Evolutionary conservation across 495 filamentous ascomycete genomes (phyloP), one percentile per base, ranked within the genome.

Genomic region (Collariella sp.): DNA sequence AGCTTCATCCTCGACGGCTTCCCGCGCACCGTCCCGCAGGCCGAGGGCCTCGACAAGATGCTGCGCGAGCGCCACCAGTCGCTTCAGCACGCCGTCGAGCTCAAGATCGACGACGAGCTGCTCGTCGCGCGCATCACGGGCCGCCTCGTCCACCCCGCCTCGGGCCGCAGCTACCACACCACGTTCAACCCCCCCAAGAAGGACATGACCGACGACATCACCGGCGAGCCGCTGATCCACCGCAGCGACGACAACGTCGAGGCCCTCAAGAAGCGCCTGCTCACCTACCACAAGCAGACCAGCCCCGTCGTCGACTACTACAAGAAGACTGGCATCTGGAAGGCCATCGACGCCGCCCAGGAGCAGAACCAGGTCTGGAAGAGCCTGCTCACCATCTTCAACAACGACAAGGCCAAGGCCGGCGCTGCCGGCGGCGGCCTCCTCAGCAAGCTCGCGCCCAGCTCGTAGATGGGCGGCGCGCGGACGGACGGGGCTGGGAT

Each of bases 1-100:
- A 98, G 93, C 62, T 98, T 98, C 79, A 98, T 98, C 63, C 86
- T 98, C 67, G 93, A 98, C 68, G 93, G 93, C 60, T 98, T 98
- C 81, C 93, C 93, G 24, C 86, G 93, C 58, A 98, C 93, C 16
- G 90, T 97, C 51, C 82, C 89, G 36, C 93, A 98, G 74, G 93
- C 93, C 43, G 86, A 95, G 71, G 84, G 89, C 60, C 83, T 98
- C 65, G 93, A 98, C 73, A 79, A 80, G 53, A 98, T 98, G 93
- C 84, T 98, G 56, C 52, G 62, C 15, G 76, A 68, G 47, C 83
- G 86, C 61, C 70, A 82, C 58, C 83, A 91, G 71, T 84, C 83
- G 64, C 83, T 97, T 55, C 83, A 95, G 69, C 90, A 96, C 72
- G 94, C 90, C 56, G 74, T 97, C 50, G 93, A 99, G 77, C 83